Evolutionary conservation across 495 filamentous ascomycete species (phyloP), one percentile per base, ranked within the genome.

Genomic region (Cercophora scortea): DNA sequence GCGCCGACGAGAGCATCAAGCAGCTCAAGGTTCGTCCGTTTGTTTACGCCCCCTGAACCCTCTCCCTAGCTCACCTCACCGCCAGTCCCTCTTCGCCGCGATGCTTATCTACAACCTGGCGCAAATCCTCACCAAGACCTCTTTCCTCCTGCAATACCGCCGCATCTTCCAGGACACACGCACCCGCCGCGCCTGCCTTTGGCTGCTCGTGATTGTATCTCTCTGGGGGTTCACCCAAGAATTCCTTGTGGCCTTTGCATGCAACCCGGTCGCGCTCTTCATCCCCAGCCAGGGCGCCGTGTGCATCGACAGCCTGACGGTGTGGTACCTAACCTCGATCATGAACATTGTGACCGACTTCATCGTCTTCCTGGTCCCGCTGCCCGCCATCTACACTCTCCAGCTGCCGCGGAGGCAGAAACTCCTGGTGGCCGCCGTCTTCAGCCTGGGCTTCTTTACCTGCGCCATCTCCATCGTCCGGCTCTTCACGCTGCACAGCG

Each of bases 291-390:
- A 56, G 61, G 62, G 35, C 60, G 66, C 51, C 6, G 48, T 52
- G n/a, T 86, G 83, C 59, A 70, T 85, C 50, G 71, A 67, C 55
- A 59, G 60, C 16, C 59, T 69, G 34, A 50, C 62, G 8, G 55
- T 68, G 10, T 65, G 65, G 52, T 77, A 79, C 56, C 59, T 63
- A 13, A 66, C 65, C 1, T 62, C 64, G 16, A 54, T 57, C 39
- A 57, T 72, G 47, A 68, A 71, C 52, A 59, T 73, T 17, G 53
- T 67, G 34, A 72, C 71, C n/a, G 69, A 73, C 42, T 52, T 72
- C 16, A 42, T 64, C 42, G 60, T 72, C 38, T 63, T 73, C 39
- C 49, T 59, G 15, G 50, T 71, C 34, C 71, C 71, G 35, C 58
- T 72, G 48, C 64, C 60, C 8, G 57, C 60, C n/a, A 58, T 73